phyloP scores from a whole-genome alignment of 2,329 filamentous ascomycete species.

The Dothidotthia symphoricarpi region DNA sequence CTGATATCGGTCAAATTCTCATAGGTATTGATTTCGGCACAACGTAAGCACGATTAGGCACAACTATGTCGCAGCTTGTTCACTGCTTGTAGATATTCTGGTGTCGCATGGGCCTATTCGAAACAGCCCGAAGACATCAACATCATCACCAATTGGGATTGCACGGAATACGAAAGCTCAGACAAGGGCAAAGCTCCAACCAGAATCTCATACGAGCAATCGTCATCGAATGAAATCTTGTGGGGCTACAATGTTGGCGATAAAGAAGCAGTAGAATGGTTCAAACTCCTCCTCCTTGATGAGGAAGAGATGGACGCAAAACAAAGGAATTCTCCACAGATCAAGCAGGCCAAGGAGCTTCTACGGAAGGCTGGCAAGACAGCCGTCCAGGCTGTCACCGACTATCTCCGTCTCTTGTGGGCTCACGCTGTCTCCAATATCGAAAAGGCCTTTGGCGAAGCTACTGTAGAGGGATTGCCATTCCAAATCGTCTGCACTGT shows the following conservation, averaged over 20 bases:
- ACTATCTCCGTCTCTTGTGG: constrained; percentile 17
- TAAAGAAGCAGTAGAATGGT: constrained; percentile 7
- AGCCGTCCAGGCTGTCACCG: constrained; percentile 8
- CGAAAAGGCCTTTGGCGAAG: constrained; percentile 4
- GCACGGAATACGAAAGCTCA: constrained; percentile 1
- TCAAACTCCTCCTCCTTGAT: constrained; percentile 15
- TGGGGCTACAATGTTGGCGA: constrained; percentile 6
- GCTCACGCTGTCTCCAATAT: constrained; percentile 9
- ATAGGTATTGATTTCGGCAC: constrained; percentile 37
- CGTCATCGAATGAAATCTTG: constrained; percentile 1
- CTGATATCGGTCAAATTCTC: constrained; percentile 1
- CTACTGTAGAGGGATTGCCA: not conserved
- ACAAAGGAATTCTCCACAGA: not conserved
- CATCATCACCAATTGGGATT: constrained; percentile 14
- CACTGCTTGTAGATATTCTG: constrained; percentile 22
- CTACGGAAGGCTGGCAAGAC: constrained; percentile 6
- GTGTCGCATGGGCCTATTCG: constrained; percentile 24
- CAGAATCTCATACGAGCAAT: constrained; percentile 8
- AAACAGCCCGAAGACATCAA: constrained; percentile 5
- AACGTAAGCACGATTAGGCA: constrained; percentile 17
- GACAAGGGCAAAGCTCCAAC: constrained; percentile 12
- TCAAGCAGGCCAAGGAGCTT: constrained; percentile 1
- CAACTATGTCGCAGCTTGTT: not conserved
- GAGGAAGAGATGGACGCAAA: not conserved
- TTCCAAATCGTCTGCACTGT: constrained; percentile 13